Percentiles rank a stretch among this genome's conserved stretches.
phyloP scores from a whole-genome alignment of 257 asterid genomes.

The Solanum sparsipilum region DNA sequence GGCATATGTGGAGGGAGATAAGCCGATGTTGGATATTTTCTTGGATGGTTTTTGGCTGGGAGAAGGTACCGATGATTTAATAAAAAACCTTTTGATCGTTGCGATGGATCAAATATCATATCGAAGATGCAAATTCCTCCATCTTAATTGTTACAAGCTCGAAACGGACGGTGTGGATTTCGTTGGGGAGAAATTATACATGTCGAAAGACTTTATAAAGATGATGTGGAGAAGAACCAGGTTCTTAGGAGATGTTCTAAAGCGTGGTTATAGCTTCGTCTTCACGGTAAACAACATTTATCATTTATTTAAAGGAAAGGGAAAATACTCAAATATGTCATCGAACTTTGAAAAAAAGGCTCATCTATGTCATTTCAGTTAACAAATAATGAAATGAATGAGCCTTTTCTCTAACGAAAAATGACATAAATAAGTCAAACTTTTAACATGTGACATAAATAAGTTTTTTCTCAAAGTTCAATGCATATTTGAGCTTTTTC shows the following conservation, averaged over 20 bases:
- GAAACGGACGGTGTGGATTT: conserved; percentile 32
- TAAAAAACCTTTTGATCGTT: conserved; percentile 22
- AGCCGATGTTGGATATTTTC: conserved; percentile 42
- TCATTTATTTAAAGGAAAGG: background rate
- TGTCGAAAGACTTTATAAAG: conserved; percentile 31
- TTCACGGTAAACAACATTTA: conserved; percentile 18
- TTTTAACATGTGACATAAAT: too few species aligned
- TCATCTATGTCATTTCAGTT: too few species aligned
- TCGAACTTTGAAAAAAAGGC: too few species aligned
- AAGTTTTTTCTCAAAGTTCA: too few species aligned
- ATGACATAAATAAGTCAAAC: too few species aligned
- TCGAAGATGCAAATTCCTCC: conserved; percentile 26
- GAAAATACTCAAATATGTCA: too few species aligned
- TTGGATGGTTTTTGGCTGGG: conserved; percentile 51
- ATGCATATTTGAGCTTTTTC: too few species aligned
- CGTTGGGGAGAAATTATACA: conserved; percentile 24
- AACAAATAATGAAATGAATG: too few species aligned
- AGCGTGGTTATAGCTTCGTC: conserved; percentile 27
- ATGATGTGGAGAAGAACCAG: conserved; percentile 49
- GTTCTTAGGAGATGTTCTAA: conserved; percentile 26
- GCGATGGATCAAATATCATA: conserved; percentile 37
- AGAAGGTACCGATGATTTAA: conserved; percentile 20
- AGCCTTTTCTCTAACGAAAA: too few species aligned
- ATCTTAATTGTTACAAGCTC: conserved; percentile 40
- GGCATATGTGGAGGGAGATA: conserved; percentile 40